Conservation (phyloP, 495 filamentous ascomycete genomes). For the Xylaria sp. region DNA sequence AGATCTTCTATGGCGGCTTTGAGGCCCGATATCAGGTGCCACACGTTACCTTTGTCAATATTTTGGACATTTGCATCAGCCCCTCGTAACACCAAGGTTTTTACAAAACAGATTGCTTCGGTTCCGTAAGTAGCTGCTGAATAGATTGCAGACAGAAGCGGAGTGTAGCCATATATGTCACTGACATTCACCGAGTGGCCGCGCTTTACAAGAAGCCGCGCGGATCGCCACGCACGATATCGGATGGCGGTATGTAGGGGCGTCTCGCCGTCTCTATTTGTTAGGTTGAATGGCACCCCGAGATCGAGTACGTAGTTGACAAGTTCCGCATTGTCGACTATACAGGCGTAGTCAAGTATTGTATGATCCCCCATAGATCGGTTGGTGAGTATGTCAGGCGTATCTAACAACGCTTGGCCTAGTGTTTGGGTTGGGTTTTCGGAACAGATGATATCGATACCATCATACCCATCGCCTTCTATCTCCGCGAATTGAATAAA, state of each 20-base stretch:
- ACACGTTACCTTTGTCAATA: background rate
- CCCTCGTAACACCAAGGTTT: background rate
- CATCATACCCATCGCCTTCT: background rate
- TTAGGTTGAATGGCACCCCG: background rate
- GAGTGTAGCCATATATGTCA: background rate
- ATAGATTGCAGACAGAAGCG: background rate
- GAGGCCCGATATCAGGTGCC: background rate
- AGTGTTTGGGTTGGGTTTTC: background rate
- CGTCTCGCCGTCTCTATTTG: background rate
- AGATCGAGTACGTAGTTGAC: background rate
- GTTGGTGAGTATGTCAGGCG: background rate
- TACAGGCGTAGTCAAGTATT: slow-evolving; percentile 1
- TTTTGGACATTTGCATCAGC: background rate
- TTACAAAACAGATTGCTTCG: background rate
- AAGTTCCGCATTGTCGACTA: background rate
- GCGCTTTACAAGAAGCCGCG: background rate
- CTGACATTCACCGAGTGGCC: background rate
- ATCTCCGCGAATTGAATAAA: background rate
- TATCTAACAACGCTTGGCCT: background rate
- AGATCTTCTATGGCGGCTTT: background rate
- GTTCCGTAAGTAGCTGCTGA: no score
- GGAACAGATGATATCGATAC: background rate
- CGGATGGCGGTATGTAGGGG: background rate
- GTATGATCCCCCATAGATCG: background rate
- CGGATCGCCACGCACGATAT: background rate